Conservation (phyloP, 495 filamentous ascomycete genomes). For the Venustampulla echinocandica region DNA sequence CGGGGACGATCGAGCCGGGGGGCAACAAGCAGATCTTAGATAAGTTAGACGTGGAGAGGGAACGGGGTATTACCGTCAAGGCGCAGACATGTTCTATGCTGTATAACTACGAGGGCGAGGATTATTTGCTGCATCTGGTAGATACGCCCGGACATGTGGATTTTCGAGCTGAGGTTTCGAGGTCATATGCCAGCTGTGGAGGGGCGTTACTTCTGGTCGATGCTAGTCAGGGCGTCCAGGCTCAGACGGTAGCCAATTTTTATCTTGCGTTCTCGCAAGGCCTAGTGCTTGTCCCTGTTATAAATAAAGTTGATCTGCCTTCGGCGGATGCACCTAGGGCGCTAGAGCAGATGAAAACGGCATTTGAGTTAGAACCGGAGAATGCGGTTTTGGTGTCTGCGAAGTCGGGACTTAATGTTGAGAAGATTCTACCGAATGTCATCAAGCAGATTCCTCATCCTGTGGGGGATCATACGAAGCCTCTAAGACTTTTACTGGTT, state of each 20-base stretch:
- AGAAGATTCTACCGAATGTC: conserved; percentile 69
- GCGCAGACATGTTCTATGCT: conserved; percentile 98
- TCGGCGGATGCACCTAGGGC: conserved; percentile 79
- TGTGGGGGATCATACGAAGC: conserved; percentile 57
- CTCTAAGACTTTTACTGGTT: conserved; percentile 78
- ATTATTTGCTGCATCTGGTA: conserved; percentile 90
- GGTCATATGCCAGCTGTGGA: conserved; percentile 91
- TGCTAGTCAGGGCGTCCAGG: conserved; percentile 86
- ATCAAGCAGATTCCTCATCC: conserved; percentile 79
- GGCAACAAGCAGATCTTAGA: conserved; percentile 93
- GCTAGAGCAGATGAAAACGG: conserved; percentile 71
- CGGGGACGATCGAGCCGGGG: conserved; percentile 81
- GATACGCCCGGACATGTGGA: conserved; percentile 98
- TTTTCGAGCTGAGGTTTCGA: conserved; percentile 89
- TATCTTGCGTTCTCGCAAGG: conserved; percentile 92
- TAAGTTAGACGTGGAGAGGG: conserved; percentile 92
- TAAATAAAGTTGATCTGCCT: conserved; percentile 93
- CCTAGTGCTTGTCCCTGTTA: conserved; percentile 74
- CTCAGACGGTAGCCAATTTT: conserved; percentile 96
- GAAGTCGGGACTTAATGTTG: conserved; percentile 86
- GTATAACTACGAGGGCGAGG: conserved; percentile 73
- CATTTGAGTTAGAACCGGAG: conserved; percentile 79
- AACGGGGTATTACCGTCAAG: conserved; percentile 96
- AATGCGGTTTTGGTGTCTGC: conserved; percentile 82
- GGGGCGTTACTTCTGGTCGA: conserved; percentile 90